A percentile compares a stretch with the other conserved stretches of the same genome.
These are phyloP conservation scores for Cupressus sempervirens DNA, from an alignment of 75 land plant species.

Conservation along the genomic window DNA sequence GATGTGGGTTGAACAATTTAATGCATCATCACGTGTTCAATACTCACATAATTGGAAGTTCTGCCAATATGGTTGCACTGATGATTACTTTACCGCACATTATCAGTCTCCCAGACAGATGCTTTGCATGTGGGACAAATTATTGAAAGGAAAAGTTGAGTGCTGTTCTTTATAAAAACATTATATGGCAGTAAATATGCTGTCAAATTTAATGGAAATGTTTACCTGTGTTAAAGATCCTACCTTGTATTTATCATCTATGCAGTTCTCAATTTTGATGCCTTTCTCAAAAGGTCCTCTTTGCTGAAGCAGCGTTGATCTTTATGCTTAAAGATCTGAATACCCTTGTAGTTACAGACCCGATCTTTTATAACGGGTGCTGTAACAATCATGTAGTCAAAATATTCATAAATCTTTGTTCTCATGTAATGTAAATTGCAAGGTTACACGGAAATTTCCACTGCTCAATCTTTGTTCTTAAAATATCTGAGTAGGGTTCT, in stretches of 20 bases:
- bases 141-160: conserved; percentile 33
- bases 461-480: neutral
- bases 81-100: conserved; percentile 53
- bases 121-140: conserved; percentile 59
- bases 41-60: conserved; percentile 51
- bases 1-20: conserved; percentile 54
- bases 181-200: neutral
- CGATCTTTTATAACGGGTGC: neutral
- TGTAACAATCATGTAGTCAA: neutral
- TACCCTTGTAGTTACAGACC: neutral
- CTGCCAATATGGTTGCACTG: conserved; percentile 53
- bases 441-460: neutral
- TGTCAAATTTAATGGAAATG: neutral
- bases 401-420: neutral
- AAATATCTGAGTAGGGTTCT: neutral
- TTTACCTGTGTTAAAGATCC: neutral
- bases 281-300: neutral
- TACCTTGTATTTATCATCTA: neutral
- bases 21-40: conserved; percentile 26
- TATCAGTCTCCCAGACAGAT: conserved; percentile 66
- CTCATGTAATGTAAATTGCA: neutral
- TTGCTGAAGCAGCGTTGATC: neutral
- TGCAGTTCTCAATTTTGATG: neutral
- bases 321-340: conserved; percentile 1
- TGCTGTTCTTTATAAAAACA: conserved; percentile 36